Evolutionary conservation across 495 filamentous ascomycete genomes (phyloP), one percentile per base, ranked within the genome.

Genomic region (Aspergillus indologenus): DNA sequence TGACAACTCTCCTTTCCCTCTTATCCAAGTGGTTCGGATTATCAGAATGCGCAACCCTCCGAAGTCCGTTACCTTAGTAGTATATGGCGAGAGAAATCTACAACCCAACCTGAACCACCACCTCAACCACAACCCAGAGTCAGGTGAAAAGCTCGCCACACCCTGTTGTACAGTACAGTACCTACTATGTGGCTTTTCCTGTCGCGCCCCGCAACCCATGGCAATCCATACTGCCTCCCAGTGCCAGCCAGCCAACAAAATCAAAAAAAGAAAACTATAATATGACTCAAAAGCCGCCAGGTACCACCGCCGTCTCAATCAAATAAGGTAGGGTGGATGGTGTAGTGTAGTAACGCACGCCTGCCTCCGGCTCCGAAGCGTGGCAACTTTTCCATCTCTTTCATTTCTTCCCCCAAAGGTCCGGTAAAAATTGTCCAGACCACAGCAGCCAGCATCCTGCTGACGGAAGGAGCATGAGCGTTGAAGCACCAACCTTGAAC

Each of bases 331-430:
- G 12, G 34, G 34, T 40, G 5, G 34, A 6, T 40, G 9, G 3
- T 29, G 26, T 9, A 29, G 9, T 9, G 9, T 29, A 3, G 9
- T 9, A 3, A 3, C 26, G 3, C 26, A 29, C 9, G 26, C 26
- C 26, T n/a, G n/a, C 34, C 34, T 40, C 34, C 34, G 34, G 34
- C 34, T 40, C 34, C 34, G 34, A 40, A 11, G 34, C 22, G 54
- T 57, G 54, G 54, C 54, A 17, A 57, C 4, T 29, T 34, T 48
- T 42, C 26, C 45, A 29, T 29, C 45, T 43, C 26, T 29, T 9
- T 29, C n/a, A n/a, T n/a, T n/a, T n/a, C n/a, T n/a, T n/a, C n/a
- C n/a, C n/a, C n/a, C n/a, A n/a, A n/a, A n/a, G n/a, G n/a, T n/a
- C n/a, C n/a, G n/a, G n/a, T n/a, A n/a, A n/a, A n/a, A n/a, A n/a